phyloP scores from a whole-genome alignment of 371 early-diverging fungal species.

The Dichotomocladium elegans region DNA sequence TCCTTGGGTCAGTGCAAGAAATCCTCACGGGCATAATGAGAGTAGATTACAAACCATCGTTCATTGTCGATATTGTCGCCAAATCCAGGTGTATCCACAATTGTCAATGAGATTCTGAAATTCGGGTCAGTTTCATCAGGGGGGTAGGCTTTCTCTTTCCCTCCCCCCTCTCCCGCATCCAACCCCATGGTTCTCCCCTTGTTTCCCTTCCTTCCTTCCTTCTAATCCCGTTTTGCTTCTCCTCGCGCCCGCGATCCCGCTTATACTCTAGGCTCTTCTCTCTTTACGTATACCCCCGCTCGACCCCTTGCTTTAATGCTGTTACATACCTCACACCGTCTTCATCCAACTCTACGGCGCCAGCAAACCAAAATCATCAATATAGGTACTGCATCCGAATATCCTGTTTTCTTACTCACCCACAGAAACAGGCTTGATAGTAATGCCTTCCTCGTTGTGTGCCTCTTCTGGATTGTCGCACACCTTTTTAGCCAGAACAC shows the following conservation, averaged over 20 bases:
- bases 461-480: conserved; percentile 82
- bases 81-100: conserved; percentile 98
- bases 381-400: too few species aligned
- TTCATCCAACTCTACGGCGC: conserved; percentile 92
- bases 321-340: conserved; percentile 73
- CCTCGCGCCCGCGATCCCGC: too few species aligned
- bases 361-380: neutral
- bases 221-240: too few species aligned
- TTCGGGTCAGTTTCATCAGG: neutral
- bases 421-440: conserved; percentile 77
- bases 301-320: too few species aligned
- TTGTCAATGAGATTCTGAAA: conserved; percentile 66
- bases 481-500: conserved; percentile 67
- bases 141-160: too few species aligned
- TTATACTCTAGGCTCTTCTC: too few species aligned
- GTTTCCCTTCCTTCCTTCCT: neutral
- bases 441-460: conserved; percentile 89
- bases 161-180: too few species aligned
- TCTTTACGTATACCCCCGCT: too few species aligned
- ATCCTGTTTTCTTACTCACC: conserved; percentile 36
- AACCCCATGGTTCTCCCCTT: too few species aligned
- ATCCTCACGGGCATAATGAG: too few species aligned
- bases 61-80: conserved; percentile 91
- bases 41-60: conserved; percentile 48
- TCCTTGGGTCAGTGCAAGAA: too few species aligned